Conservation (phyloP, 129 eudicot species). For the Flaveria sonorensis region DNA sequence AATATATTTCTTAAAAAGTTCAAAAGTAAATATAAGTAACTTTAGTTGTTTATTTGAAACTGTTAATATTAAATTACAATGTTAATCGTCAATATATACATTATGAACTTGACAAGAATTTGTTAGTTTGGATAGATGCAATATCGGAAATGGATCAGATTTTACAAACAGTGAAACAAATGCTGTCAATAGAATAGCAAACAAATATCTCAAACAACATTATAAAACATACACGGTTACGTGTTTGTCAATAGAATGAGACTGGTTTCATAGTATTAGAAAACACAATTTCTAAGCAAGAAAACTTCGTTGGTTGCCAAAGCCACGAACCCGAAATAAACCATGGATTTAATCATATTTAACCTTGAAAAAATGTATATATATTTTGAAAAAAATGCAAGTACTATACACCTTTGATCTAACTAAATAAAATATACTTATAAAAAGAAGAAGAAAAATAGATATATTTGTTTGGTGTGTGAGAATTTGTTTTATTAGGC, state of each 20-base stretch:
- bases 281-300: too few relatives aligned
- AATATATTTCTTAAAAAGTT: background rate
- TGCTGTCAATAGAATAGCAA: too few relatives aligned
- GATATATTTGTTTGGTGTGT: background rate
- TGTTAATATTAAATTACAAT: background rate
- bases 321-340: background rate
- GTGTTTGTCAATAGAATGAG: too few relatives aligned
- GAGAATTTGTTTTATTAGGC: constrained; percentile 10
- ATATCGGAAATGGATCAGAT: background rate
- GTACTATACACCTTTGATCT: background rate
- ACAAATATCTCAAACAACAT: background rate
- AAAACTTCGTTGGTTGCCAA: too few relatives aligned
- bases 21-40: background rate
- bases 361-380: background rate
- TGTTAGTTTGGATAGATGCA: constrained; percentile 2
- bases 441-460: background rate
- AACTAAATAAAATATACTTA: background rate
- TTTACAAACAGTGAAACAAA: too few relatives aligned
- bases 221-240: background rate
- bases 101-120: constrained; percentile 6
- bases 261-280: too few relatives aligned
- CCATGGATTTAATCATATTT: too few relatives aligned
- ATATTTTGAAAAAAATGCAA: background rate
- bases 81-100: background rate
- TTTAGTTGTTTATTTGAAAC: background rate